Base-by-base conservation (phyloP, 371 early-diverging fungal genomes). In the Mucor mucedo region DNA sequence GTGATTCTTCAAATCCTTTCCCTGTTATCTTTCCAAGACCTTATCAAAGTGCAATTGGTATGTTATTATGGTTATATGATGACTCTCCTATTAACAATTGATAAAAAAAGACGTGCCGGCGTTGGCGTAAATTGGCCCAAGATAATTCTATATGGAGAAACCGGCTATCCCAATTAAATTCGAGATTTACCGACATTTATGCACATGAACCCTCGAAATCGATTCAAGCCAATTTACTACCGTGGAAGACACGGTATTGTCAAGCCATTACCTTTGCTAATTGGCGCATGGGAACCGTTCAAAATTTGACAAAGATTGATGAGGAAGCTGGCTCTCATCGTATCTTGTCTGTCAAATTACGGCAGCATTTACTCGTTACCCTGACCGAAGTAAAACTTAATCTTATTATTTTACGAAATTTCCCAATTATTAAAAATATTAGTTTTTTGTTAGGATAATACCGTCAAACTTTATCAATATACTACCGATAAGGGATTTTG, bases 221-320 rank as follows among this genome's bases (percentile, higher is more conserved):
- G 0, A 28, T 53, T 1, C 63, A 63, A 14, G 29, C 62, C 3
- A 13, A 32, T 27, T 38, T 30, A 6, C 16, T 75, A 35, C 60
- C 76, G 2, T 78, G 78, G 76, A 76, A 74, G 28, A 60, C 67
- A 27, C 55, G 75, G 16, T 80, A 78, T 48, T 76, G 78, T 62
- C 81, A 68, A 16, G 74, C 77, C 21, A 74, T 67, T 13, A 70
- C 73, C 2, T 53, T 67, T 38, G 67, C 69, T n/a, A 76, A 78
- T 61, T 80, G 81, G 81, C 63, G 77, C 39, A 72, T 72, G 69
- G 81, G 81, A 5, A 62, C 49, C 35, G 78, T 76, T 42, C 78
- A 80, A 56, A 68, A 70, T n/a, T 16, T 66, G 14, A 65, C 55
- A 14, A 65, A 68, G 39, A 62, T 80, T 16, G 65, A 64, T 40